Conservation (phyloP, 177 flowering plant genomes). For the Vitis hybrid region DNA sequence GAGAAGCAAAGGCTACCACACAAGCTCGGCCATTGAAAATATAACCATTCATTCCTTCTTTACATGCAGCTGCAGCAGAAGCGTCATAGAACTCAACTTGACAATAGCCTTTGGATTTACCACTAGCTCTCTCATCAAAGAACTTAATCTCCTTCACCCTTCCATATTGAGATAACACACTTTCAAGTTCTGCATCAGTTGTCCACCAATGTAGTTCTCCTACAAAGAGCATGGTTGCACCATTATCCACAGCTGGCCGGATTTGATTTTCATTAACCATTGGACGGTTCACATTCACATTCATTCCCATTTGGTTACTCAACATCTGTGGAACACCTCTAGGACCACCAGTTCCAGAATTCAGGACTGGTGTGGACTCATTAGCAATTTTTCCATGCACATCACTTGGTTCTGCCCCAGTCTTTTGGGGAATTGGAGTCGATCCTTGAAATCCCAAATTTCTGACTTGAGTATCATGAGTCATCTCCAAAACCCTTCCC, state of each 20-base stretch:
- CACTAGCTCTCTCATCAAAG: constrained; percentile 91
- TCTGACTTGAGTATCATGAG: constrained; percentile 37
- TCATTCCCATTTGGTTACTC: constrained; percentile 8
- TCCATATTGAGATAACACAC: constrained; percentile 73
- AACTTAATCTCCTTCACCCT: constrained; percentile 83
- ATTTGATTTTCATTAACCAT: constrained; percentile 30
- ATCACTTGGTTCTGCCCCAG: constrained; percentile 37
- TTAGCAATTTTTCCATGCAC: constrained; percentile 27
- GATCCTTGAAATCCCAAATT: constrained; percentile 51
- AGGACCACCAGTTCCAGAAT: constrained; percentile 33
- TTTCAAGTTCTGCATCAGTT: constrained; percentile 86
- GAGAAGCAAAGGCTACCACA: constrained; percentile 87
- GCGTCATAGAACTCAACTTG: constrained; percentile 90
- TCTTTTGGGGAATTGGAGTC: constrained; percentile 29
- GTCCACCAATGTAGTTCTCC: constrained; percentile 99
- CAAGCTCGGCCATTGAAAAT: constrained; percentile 87
- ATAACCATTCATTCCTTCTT: constrained; percentile 95
- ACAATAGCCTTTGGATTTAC: constrained; percentile 95
- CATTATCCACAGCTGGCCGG: constrained; percentile 35
- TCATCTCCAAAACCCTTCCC: constrained; percentile 31
- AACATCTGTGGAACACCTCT: constrained; percentile 34
- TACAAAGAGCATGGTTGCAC: constrained; percentile 70
- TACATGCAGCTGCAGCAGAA: constrained; percentile 70
- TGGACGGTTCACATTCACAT: constrained; percentile 24
- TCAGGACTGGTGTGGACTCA: constrained; percentile 34